Base-by-base conservation (phyloP, 139 green algal genomes). In the Micractinium sp. region DNA sequence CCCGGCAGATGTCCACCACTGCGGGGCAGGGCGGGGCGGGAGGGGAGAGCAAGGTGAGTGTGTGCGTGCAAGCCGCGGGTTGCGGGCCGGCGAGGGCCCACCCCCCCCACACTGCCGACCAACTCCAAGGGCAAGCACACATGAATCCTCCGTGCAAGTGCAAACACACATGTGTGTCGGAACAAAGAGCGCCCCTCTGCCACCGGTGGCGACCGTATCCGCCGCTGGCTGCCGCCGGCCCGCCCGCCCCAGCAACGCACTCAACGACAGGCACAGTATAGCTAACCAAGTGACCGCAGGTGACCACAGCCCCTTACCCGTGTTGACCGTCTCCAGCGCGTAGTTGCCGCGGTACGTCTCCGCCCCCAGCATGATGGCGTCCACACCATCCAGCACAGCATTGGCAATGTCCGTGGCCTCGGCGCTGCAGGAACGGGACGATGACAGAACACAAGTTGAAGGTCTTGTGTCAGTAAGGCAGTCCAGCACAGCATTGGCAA, bases 381-480 rank as follows among this genome's bases (percentile, higher is more conserved):
- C 97, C 53, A 95, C 95, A 13, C 97, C 97, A 86, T 99, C 97
- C 89, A 99, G 76, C 81, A 99, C 96, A 22, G 96, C 96, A 69
- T 98, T 98, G 47, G 96, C 96, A 63, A 98, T 94, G 88, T 98
- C 95, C 13, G 97, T 99, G 13, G 96, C 96, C 92, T 99, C 97
- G 15, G 97, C 97, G 56, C 91, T 93, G 87, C 83, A 60, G 61
- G 78, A 33, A 36, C 3, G 33, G 23, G 78, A 36, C 5, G 27
- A 3, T 74, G 80, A 71, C 20, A 16, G 63, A 23, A 12, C 63
- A 27, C 63, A 5, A 71, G 2, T n/a, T n/a, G n/a, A n/a, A n/a
- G n/a, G n/a, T n/a, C n/a, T n/a, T n/a, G n/a, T n/a, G 60, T 22
- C 39, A 29, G 39, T 83, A 9, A 31, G 38, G 35, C 35, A 20